Evolutionary conservation across 78 protist genomes (phyloP), one percentile per base, ranked within the genome.

Genomic region (Dictyostelium firmibasis): DNA sequence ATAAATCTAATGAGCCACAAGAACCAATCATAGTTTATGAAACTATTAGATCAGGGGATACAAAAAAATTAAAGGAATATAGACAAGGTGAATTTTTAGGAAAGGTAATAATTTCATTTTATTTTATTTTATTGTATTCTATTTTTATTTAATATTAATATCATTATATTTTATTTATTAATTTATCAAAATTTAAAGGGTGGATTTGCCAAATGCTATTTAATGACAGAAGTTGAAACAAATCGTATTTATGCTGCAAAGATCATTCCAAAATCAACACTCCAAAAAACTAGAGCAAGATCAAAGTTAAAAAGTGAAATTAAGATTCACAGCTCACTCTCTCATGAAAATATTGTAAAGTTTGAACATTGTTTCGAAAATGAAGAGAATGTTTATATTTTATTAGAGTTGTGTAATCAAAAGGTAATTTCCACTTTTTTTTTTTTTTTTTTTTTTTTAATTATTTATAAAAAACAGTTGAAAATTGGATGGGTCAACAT

Each of bases 341-440:
- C 25, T 27, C 99, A 99, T 82, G 81, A 38, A 53, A 81, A 99
- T 96, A 92, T 99, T 31, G 99, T 99, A 25, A 27, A 67, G 16
- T 98, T 98, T 53, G 86, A 96, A 43, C 91, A 79, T 44, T 93
- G 47, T 83, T 98, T 98, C 64, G 99, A 99, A 93, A 99, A 98
- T 87, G 83, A 92, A 44, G 85, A 83, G 36, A 91, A 98, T 81
- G 99, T 98, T 25, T 99, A 99, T 92, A 95, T 99, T 33, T 29
- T 99, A 14, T 82, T 99, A 13, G 99, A 98, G 87, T 69, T 98
- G 36, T 99, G 99, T 96, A n/a, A 33, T 25, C 95, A 97, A 97
- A 76, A 92, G 96, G 98, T 98, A 23, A 74, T 14, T 41, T 16
- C 35, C 97, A 91, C 9, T 43, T 89, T 11, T 7, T 72, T 64